Conservation (phyloP, 371 early-diverging fungal genomes). For the Sporodiniella umbellata region DNA sequence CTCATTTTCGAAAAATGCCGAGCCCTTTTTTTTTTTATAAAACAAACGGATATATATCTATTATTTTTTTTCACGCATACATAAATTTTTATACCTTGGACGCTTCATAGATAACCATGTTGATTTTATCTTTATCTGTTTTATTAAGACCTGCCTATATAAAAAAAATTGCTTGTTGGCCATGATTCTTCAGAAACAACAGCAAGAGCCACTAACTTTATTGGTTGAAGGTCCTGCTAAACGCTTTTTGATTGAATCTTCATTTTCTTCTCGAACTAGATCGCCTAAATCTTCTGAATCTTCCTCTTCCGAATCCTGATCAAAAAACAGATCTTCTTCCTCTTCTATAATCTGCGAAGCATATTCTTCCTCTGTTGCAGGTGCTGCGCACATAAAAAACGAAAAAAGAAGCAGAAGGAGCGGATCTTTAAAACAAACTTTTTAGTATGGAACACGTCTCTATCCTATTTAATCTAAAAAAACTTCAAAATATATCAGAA, state of each 20-base stretch:
- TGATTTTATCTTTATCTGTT: conserved; percentile 45
- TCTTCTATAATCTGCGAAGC: conserved; percentile 37
- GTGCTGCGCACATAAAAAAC: neutral
- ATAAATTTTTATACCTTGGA: conserved; percentile 43
- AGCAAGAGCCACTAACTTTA: conserved; percentile 28
- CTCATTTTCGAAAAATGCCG: conserved; percentile 58
- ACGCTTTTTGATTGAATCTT: conserved; percentile 24
- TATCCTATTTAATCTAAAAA: no score
- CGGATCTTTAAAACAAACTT: no score
- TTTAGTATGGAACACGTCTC: no score
- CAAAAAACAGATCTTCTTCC: conserved; percentile 34
- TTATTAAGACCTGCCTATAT: conserved; percentile 46
- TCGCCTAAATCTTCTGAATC: conserved; percentile 2
- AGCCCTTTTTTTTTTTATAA: conserved; percentile 53
- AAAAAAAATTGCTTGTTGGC: neutral
- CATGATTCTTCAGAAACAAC: neutral
- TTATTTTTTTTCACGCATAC: neutral
- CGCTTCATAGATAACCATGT: conserved; percentile 55
- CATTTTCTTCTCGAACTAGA: neutral
- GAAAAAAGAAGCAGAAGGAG: neutral
- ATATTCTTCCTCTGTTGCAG: conserved; percentile 3
- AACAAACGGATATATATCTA: neutral
- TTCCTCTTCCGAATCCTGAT: conserved; percentile 12
- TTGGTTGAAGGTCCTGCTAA: conserved; percentile 38
- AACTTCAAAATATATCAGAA: no score